Evolutionary conservation across 202 grass and related monocot species (phyloP), one percentile per base, ranked within the genome.

Genomic region (Tripidium arundinaceum): DNA sequence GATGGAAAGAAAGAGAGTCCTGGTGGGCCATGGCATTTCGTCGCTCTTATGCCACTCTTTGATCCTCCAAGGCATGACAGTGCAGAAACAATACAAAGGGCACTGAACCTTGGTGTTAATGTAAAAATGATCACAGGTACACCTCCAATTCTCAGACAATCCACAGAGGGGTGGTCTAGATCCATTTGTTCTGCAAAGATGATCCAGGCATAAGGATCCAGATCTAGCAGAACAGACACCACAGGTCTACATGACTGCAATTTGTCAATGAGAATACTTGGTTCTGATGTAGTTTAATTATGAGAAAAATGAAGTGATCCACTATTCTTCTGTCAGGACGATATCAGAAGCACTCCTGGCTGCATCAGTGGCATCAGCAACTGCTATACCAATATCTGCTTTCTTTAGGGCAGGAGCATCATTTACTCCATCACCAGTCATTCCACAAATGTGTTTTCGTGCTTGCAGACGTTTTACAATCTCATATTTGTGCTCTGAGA

Each of bases 41-140:
- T 90, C 67, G 95, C 86, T 33, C 84, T 94, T 16, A 65, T 98
- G 90, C 95, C 95, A 72, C 95, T 98, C 55, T 98, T 98, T 75
- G 95, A 98, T 55, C 95, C 95, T 63, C 95, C 95, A 50, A 89
- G 95, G 37, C 95, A 98, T 72, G 95, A 98, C 70, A 98, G 95
- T 57, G 90, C 95, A 29, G 95, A 98, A 90, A 98, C 95, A 88
- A 98, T 98, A 70, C 83, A 75, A 38, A 92, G 88, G 84, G 95
- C 95, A 73, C 88, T 98, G 16, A 89, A 93, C 37, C 92, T 98
- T 76, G 95, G 95, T 62, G 95, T 98, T 8, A 98, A 91, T 58
- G 95, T 98, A 42, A 98, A 98, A 70, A 98, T 98, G 95, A 94
- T 98, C 70, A 94, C 95, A 57, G 91, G 91, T 86, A 67, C 81